These are phyloP conservation scores for Fusarium napiforme DNA, from an alignment of 2,329 filamentous ascomycete species.

Conservation along the genomic window DNA sequence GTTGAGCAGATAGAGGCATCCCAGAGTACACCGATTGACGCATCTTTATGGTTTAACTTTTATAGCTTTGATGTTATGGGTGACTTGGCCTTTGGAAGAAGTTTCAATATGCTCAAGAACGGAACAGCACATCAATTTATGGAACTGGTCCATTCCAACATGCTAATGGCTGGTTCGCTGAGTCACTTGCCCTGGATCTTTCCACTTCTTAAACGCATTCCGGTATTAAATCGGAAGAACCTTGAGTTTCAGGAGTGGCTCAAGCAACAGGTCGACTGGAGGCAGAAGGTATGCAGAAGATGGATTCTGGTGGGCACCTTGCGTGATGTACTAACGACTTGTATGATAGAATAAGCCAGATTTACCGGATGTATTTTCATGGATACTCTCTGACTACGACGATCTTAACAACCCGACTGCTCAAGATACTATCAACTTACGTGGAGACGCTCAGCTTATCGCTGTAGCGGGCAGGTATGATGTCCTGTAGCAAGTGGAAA, in stretches of 20 bases:
- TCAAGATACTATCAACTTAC: neutral
- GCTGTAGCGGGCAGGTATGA: neutral
- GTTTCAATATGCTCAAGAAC: neutral
- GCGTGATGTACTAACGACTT: fast-evolving
- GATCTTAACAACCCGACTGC: neutral
- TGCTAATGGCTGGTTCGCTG: neutral
- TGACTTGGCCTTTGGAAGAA: neutral
- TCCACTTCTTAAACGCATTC: neutral
- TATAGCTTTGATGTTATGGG: neutral
- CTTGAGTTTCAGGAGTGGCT: neutral
- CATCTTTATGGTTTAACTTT: neutral
- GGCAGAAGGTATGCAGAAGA: neutral
- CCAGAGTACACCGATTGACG: neutral
- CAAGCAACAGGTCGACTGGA: neutral
- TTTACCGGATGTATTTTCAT: neutral
- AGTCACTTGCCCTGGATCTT: neutral
- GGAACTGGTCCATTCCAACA: neutral
- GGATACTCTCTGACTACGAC: neutral
- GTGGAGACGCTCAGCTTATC: neutral
- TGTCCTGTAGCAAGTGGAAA: fast-evolving
- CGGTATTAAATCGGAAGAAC: neutral
- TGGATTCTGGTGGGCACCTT: fast-evolving
- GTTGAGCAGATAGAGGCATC: neutral
- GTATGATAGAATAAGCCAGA: neutral
- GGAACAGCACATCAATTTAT: neutral